Base-by-base conservation (phyloP, 768 basidiomycete genomes). In the Rhodotorula kratochvilovae region DNA sequence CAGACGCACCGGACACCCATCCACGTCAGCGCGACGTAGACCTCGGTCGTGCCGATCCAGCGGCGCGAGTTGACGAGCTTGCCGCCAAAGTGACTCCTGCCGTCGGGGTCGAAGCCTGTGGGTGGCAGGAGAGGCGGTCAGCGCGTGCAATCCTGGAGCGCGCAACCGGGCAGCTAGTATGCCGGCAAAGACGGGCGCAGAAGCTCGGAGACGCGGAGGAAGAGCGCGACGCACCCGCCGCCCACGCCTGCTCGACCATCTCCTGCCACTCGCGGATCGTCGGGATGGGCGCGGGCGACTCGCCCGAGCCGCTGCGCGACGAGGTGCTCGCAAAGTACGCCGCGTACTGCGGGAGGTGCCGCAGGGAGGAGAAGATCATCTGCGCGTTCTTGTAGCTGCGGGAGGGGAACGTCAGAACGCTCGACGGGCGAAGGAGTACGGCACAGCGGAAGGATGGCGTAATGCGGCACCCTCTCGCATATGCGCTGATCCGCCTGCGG, bases 11-110 rank as follows among this genome's bases (percentile, higher is more conserved):
- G 51, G 23, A 78, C 50, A 0, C 77, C 77, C 3, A 77, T 56
- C 51, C 60, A 75, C 11, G 70, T 63, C 17, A 78, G 56, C 33
- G 71, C 69, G 8, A 63, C 63, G 54, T 72, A 78, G n/a, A 76
- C 60, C 68, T 78, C 78, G 48, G 71, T 75, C 48, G 78, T 74
- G 7, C 78, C 78, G 55, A 78, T 76, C 78, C 78, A 78, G 4
- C 67, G 39, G 17, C 58, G 51, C 33, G 67, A 70, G 19, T 66
- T 63, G 27, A 69, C 50, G 19, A 78, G 68, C 42, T 70, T 66
- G 33, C 61, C 50, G 21, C 60, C 58, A 55, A 77, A 77, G 57
- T 78, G 76, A 5, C 15, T 5, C 6, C 59, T 62, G 21, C 76
- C 78, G 4, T 46, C 45, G 3, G 71, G 71, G 61, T 78, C 78